Conservation (phyloP, 2,329 filamentous ascomycete genomes). For the Calonectria hongkongensis region DNA sequence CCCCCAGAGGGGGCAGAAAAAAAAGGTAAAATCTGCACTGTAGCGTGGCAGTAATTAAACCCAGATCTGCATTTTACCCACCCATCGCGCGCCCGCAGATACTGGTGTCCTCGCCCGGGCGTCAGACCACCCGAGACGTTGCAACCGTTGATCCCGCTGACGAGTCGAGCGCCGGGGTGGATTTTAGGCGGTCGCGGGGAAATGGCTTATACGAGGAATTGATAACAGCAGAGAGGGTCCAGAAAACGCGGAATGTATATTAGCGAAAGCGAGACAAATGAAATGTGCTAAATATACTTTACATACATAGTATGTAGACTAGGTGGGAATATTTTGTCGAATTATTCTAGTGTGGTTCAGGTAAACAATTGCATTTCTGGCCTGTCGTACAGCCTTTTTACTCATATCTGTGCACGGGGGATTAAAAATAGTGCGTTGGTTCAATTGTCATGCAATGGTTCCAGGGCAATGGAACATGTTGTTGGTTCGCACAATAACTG, state of each 20-base stretch:
- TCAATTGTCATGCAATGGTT: not conserved
- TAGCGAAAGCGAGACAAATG: not conserved
- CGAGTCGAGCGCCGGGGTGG: not conserved
- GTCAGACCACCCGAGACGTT: conserved; percentile 5
- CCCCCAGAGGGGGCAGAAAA: not conserved
- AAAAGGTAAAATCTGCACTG: not conserved
- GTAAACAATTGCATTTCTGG: not conserved
- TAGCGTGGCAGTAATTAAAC: conserved; percentile 26
- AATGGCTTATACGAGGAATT: conserved; percentile 15
- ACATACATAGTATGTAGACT: not conserved
- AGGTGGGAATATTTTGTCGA: not conserved
- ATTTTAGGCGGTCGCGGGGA: conserved; percentile 14
- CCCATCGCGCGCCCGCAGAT: conserved; percentile 1
- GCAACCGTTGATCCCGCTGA: not conserved
- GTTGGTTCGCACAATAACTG: not conserved
- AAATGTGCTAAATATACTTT: conserved; percentile 3
- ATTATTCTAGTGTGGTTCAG: conserved; percentile 14
- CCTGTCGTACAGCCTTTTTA: not conserved
- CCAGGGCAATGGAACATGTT: not conserved
- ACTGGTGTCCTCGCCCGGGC: conserved; percentile 12
- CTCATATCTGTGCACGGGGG: not conserved
- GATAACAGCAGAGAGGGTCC: not conserved
- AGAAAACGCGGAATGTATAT: not conserved
- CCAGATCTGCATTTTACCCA: conserved; percentile 10
- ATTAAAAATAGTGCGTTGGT: not conserved